Percentiles rank a stretch among this genome's conserved stretches.
These are phyloP conservation scores for Termitomyces sp. DNA, from an alignment of 768 basidiomycete species.

Conservation along the genomic window DNA sequence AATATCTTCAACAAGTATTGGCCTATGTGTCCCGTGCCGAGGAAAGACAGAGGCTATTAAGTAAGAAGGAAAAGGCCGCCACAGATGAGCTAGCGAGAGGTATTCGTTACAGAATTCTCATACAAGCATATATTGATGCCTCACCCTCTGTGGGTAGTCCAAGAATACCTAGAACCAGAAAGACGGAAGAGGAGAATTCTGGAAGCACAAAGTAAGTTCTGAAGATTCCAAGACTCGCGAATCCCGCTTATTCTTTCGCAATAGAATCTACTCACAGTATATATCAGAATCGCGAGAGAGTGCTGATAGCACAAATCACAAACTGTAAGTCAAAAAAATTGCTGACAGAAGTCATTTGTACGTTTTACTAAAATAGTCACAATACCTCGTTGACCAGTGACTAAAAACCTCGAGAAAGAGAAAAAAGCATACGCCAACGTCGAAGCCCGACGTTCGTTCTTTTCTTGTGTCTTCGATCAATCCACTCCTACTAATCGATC, in stretches of 20 bases:
- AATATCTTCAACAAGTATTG: background rate
- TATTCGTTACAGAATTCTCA: background rate
- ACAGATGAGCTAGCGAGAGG: background rate
- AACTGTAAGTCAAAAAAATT: background rate
- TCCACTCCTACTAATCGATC: background rate
- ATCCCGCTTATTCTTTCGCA: background rate
- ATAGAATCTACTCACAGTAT: background rate
- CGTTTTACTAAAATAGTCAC: background rate
- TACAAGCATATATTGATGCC: background rate
- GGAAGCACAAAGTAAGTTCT: background rate
- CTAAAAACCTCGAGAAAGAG: background rate
- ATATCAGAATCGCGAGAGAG: background rate
- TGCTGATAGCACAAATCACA: background rate
- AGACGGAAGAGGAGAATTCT: background rate
- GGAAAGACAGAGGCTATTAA: background rate
- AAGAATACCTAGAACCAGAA: background rate
- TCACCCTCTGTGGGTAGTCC: background rate
- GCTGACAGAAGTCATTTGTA: background rate
- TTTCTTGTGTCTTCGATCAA: background rate
- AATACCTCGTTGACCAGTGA: background rate
- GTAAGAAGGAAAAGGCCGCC: background rate
- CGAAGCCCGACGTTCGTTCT: background rate
- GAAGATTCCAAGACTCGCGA: background rate
- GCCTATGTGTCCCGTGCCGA: background rate
- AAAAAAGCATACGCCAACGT: background rate